Percentiles rank a stretch among this genome's conserved stretches.
These are phyloP conservation scores for Macrolepiota albuminosa DNA, from an alignment of 768 basidiomycete genomes.

Conservation along the genomic window DNA sequence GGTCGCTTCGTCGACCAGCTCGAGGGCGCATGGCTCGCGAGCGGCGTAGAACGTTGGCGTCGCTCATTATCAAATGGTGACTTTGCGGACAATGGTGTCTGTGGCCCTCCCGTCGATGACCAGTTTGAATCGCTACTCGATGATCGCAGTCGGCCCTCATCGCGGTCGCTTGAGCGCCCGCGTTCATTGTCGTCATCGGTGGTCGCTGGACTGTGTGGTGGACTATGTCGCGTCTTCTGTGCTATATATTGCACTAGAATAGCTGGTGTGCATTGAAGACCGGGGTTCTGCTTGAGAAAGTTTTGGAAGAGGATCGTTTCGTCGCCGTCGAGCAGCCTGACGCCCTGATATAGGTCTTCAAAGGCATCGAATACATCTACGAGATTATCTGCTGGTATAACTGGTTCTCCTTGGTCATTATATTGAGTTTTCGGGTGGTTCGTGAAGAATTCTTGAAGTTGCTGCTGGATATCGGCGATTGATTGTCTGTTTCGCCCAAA, in stretches of 20 bases:
- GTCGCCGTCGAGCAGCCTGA: slow-evolving; percentile 57
- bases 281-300: slow-evolving; percentile 55
- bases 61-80: slow-evolving; percentile 69
- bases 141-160: slow-evolving; percentile 37
- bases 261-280: slow-evolving; percentile 64
- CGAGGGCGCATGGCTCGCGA: slow-evolving; percentile 57
- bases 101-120: slow-evolving; percentile 46
- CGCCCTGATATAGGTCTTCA: slow-evolving; percentile 51
- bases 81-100: slow-evolving; percentile 49
- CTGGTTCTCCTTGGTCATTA: slow-evolving; percentile 56
- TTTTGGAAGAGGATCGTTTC: slow-evolving; percentile 59
- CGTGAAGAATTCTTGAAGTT: slow-evolving; percentile 63
- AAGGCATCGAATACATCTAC: slow-evolving; percentile 66
- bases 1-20: slow-evolving; percentile 68
- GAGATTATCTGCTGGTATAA: slow-evolving; percentile 67
- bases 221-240: slow-evolving; percentile 45
- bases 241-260: slow-evolving; percentile 64
- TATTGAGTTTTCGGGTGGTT: slow-evolving; percentile 56
- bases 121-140: slow-evolving; percentile 52
- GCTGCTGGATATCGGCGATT: slow-evolving; percentile 63
- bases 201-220: slow-evolving; percentile 33
- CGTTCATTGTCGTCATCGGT: slow-evolving; percentile 32
- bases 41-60: slow-evolving; percentile 67
- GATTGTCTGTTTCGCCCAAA: slow-evolving; percentile 67
- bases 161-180: slow-evolving; percentile 30